phyloP scores from a whole-genome alignment of 306 rosid species.

The Senna tora region DNA sequence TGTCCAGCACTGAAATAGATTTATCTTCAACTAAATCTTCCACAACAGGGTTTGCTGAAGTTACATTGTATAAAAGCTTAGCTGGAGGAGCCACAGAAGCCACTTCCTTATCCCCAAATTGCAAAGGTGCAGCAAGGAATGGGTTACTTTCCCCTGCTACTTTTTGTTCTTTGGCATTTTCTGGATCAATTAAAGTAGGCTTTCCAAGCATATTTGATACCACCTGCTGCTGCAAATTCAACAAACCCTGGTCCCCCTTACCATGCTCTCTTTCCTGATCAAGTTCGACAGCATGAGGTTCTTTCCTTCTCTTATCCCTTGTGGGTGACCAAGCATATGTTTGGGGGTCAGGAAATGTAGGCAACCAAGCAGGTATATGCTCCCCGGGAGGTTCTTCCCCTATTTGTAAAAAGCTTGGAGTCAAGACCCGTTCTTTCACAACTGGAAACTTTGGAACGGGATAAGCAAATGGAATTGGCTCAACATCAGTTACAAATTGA shows the following conservation, averaged over 20 bases:
- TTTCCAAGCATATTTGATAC: conserved; percentile 55
- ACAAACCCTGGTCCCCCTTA: conserved; percentile 46
- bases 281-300: conserved; percentile 40
- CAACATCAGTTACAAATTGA: conserved; percentile 50
- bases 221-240: conserved; percentile 60
- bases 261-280: conserved; percentile 57
- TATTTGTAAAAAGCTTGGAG: conserved; percentile 59
- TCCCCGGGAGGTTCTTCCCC: conserved; percentile 68
- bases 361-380: conserved; percentile 89
- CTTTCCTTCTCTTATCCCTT: conserved; percentile 45
- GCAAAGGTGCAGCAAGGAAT: conserved; percentile 71
- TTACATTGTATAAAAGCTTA: conserved; percentile 50
- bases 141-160: conserved; percentile 65
- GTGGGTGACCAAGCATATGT: conserved; percentile 41
- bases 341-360: conserved; percentile 72
- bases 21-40: conserved; percentile 51
- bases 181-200: conserved; percentile 43
- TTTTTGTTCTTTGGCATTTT: conserved; percentile 56
- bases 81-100: conserved; percentile 62
- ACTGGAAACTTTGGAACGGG: conserved; percentile 69
- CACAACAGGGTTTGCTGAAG: conserved; percentile 38
- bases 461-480: conserved; percentile 59
- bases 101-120: conserved; percentile 73
- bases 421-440: conserved; percentile 55
- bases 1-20: conserved; percentile 60